Evolutionary conservation across 305 asterid genomes (phyloP).

Genomic region (Salvia sclarea): DNA sequence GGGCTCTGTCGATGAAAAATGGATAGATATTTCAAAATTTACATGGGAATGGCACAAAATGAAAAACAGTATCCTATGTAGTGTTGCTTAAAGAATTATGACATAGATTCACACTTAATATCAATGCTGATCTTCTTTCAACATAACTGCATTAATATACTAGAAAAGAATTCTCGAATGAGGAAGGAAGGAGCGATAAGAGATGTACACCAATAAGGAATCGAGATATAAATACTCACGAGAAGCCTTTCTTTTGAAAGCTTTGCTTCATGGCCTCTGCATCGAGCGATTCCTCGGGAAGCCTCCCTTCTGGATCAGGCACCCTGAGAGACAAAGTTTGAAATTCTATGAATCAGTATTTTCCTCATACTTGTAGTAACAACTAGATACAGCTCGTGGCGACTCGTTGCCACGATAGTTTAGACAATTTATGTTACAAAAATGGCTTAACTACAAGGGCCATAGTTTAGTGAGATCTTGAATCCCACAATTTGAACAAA

Average conservation of each 20-base stretch:
- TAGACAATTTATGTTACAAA: not conserved
- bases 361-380: not conserved
- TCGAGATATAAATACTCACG: constrained; percentile 53
- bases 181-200: constrained; percentile 1
- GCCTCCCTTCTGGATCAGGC: constrained; percentile 88
- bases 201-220: constrained; percentile 7
- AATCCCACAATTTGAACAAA: not conserved
- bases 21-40: constrained; percentile 3
- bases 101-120: not conserved
- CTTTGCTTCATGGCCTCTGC: constrained; percentile 62
- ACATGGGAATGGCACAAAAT: not conserved
- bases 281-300: constrained; percentile 79
- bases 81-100: not conserved
- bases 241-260: constrained; percentile 81
- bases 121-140: not conserved
- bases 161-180: not conserved
- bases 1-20: constrained; percentile 50
- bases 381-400: not conserved
- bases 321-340: constrained; percentile 43
- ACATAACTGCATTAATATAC: constrained; percentile 2
- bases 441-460: not conserved
- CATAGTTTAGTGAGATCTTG: not conserved
- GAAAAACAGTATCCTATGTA: not conserved
- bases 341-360: constrained; percentile 15
- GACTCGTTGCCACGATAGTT: not conserved